Evolutionary conservation across 2,329 filamentous ascomycete species (phyloP).

Genomic region (Dothiorella sarmentorum): DNA sequence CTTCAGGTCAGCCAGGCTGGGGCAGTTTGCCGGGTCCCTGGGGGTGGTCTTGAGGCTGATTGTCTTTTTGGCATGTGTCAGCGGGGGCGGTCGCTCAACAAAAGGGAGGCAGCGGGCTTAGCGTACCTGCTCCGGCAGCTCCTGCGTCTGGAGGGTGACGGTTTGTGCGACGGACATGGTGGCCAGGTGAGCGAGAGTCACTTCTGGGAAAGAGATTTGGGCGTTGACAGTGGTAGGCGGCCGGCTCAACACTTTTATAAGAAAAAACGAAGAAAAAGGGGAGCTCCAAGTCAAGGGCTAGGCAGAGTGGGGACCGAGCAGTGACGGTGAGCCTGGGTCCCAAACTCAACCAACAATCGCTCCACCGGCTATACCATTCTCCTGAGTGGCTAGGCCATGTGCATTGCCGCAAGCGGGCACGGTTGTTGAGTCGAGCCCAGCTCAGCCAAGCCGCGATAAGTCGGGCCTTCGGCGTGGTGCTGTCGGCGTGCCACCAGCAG

Average conservation of each 20-base stretch:
- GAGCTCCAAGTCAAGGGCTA: background rate
- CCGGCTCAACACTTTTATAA: background rate
- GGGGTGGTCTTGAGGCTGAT: conserved; percentile 1
- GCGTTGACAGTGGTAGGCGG: background rate
- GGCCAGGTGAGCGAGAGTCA: background rate
- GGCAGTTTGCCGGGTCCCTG: conserved; percentile 9
- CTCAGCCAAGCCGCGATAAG: conserved; percentile 2
- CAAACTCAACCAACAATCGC: conserved; percentile 7
- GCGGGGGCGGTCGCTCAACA: background rate
- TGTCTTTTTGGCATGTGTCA: background rate
- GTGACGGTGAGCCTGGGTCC: conserved; percentile 6
- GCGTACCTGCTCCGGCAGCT: conserved; percentile 6
- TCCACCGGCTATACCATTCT: conserved; percentile 13
- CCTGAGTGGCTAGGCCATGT: conserved; percentile 13
- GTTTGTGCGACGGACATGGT: conserved; percentile 12
- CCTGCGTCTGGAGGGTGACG: conserved; percentile 8
- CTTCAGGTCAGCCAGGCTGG: conserved; percentile 23
- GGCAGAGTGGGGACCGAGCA: background rate
- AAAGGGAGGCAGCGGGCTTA: no score
- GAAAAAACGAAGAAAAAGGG: background rate
- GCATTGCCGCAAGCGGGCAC: conserved; percentile 10
- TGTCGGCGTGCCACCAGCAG: background rate
- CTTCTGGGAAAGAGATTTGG: background rate
- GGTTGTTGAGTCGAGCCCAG: conserved; percentile 5
- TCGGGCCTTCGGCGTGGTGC: background rate